phyloP scores from a whole-genome alignment of 768 basidiomycete genomes.

The Agrocybe praecox region DNA sequence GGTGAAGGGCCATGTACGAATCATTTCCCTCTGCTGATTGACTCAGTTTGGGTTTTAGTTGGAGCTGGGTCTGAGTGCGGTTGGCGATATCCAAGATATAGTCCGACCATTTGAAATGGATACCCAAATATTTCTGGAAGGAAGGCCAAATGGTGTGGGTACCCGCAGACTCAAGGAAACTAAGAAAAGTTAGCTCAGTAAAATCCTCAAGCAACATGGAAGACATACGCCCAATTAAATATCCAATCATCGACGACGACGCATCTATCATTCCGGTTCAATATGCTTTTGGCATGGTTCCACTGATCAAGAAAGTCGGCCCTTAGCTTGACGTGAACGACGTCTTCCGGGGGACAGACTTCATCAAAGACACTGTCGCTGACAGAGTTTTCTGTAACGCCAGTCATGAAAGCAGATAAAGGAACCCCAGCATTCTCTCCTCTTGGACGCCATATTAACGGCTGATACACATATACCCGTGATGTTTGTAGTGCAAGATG shows the following conservation, averaged over 20 bases:
- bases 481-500: constrained; percentile 42
- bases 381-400: constrained; percentile 39
- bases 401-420: constrained; percentile 43
- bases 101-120: constrained; percentile 45
- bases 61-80: constrained; percentile 34
- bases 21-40: constrained; percentile 29
- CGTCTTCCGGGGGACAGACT: constrained; percentile 40
- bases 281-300: constrained; percentile 34
- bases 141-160: constrained; percentile 42
- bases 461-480: constrained; percentile 46
- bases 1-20: constrained; percentile 48
- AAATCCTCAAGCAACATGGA: not conserved
- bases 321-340: constrained; percentile 34
- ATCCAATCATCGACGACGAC: constrained; percentile 47
- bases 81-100: constrained; percentile 33
- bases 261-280: constrained; percentile 38
- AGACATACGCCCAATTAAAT: constrained; percentile 43
- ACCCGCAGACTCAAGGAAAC: constrained; percentile 41
- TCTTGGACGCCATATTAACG: constrained; percentile 46
- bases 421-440: constrained; percentile 41
- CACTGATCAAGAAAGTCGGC: constrained; percentile 31
- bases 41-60: constrained; percentile 26
- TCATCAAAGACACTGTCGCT: constrained; percentile 37
- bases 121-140: constrained; percentile 38
- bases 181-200: constrained; percentile 8